Evolutionary conservation across 225 moss, liverwort and hornwort genomes (phyloP).

Genomic region (Marchantia paleacea): DNA sequence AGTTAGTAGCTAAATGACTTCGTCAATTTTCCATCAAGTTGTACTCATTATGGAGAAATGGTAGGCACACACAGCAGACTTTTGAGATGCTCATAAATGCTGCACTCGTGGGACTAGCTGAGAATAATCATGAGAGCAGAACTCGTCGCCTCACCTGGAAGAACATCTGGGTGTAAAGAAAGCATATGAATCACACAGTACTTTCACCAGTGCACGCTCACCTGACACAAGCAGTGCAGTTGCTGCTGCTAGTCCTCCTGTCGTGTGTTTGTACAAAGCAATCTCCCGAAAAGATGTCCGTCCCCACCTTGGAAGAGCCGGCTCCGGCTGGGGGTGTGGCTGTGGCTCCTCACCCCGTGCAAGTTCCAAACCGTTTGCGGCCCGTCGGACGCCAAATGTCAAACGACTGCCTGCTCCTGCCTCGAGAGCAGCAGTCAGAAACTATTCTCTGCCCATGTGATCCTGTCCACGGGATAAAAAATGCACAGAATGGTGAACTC

Average conservation of each 20-base stretch:
- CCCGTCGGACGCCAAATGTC: not conserved
- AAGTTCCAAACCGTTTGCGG: not conserved
- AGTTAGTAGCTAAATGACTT: not conserved
- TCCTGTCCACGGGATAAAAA: not conserved
- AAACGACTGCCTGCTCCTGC: not conserved
- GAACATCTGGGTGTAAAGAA: not conserved
- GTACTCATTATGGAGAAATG: not conserved
- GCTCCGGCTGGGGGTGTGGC: too few relatives aligned
- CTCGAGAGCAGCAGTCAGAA: not conserved
- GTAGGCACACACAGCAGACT: not conserved
- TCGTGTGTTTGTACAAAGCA: not conserved
- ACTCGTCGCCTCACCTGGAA: not conserved
- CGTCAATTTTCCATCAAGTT: not conserved
- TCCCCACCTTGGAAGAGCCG: not conserved
- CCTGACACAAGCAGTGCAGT: not conserved
- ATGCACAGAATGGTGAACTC: not conserved
- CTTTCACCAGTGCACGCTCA: not conserved
- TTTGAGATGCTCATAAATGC: slow-evolving; percentile 1
- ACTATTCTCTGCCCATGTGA: slow-evolving; percentile 5
- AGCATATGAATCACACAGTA: not conserved
- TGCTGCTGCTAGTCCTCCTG: not conserved
- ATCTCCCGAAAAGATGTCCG: not conserved
- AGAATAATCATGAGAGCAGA: not conserved
- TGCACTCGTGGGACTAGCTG: slow-evolving; percentile 5
- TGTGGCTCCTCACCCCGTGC: not conserved